Base-by-base conservation (phyloP, 345 rosid genomes). In the Noccaea caerulescens region DNA sequence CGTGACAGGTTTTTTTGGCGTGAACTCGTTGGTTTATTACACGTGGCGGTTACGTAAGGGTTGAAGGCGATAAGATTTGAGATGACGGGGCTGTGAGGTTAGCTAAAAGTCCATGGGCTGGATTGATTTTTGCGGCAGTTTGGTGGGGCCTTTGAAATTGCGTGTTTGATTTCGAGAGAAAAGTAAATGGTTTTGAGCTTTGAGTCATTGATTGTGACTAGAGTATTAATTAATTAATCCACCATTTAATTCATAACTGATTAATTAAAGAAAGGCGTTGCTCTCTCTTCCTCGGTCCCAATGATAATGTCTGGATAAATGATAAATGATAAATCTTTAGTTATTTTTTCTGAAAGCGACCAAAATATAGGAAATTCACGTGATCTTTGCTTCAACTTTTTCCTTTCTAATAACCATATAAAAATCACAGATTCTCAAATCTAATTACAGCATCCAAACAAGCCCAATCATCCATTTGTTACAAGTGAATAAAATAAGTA, bases 1-100 rank as follows among this genome's bases (percentile, higher is more conserved):
- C 51, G 23, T 76, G 51, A 76, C 74, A n/a, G 59, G 46, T 6
- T 18, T 54, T 54, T 38, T 37, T 10, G 4, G 58, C 58, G 25
- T 38, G 34, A 5, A 55, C 30, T 44, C 59, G 9, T 7, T 58
- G 8, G 3, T 34, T 41, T 1, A 5, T 12, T 8, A 63, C 66
- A 69, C 75, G 75, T 69, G 79, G 47, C 54, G 2, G 25, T 4
- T 38, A 39, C 0, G 0, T 45, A 47, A 11, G 44, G 60, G 41
- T 44, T 27, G 0, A 0, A 37, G 3, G 2, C 54, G 64, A 68
- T 43, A n/a, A 41, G 41, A 8, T 30, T 30, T 43, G 11, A 11
- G 64, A 49, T 46, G 70, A 76, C 66, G 70, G 36, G 20, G 12
- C n/a, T 30, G 75, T 75, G 79, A 68, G 49, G 58, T 12, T 68